These are phyloP conservation scores for Trichophaea hybrida DNA, from an alignment of 2,329 filamentous ascomycete genomes.

Conservation along the genomic window DNA sequence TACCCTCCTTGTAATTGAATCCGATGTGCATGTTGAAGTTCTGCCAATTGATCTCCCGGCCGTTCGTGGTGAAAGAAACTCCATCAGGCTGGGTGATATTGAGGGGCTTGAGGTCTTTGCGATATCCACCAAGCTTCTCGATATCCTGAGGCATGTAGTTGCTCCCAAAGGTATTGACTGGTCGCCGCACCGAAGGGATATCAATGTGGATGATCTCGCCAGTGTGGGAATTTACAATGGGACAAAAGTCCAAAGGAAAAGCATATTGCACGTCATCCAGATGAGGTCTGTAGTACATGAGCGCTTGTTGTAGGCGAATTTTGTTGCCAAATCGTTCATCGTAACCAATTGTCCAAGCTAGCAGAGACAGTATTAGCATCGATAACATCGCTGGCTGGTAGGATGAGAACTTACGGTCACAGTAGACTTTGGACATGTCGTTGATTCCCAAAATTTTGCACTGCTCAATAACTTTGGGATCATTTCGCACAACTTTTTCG, in stretches of 20 bases:
- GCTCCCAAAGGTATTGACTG: conserved; percentile 57
- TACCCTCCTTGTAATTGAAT: conserved; percentile 88
- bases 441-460: conserved; percentile 70
- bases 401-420: conserved; percentile 50
- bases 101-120: conserved; percentile 68
- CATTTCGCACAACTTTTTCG: conserved; percentile 58
- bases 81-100: conserved; percentile 80
- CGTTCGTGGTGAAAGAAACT: conserved; percentile 67
- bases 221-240: conserved; percentile 73
- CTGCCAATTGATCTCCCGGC: conserved; percentile 68
- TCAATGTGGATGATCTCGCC: conserved; percentile 70
- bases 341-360: conserved; percentile 85
- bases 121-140: conserved; percentile 58
- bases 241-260: conserved; percentile 84
- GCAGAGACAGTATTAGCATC: too few species aligned
- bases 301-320: conserved; percentile 71
- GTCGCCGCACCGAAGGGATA: conserved; percentile 61
- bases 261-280: conserved; percentile 80
- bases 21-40: conserved; percentile 89
- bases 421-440: conserved; percentile 93
- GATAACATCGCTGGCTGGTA: too few species aligned
- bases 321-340: conserved; percentile 74
- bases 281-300: conserved; percentile 89
- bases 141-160: conserved; percentile 69
- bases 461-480: conserved; percentile 80